A percentile compares a stretch with the other conserved stretches of the same genome.
These are phyloP conservation scores for Tetrapisispora fleetii DNA, from an alignment of 805 yeast species.

Conservation along the genomic window DNA sequence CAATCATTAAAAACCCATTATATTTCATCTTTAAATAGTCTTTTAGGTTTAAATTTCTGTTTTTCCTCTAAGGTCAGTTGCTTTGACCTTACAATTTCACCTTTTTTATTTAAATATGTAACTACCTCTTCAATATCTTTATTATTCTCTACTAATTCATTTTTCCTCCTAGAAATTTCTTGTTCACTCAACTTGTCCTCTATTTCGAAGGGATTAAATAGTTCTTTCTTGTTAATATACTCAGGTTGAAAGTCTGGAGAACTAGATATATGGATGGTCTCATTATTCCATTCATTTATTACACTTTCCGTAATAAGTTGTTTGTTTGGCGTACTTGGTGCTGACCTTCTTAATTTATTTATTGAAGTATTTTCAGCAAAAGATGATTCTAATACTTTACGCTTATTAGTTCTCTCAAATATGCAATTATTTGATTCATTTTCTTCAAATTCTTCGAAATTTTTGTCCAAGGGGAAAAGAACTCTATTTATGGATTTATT, in stretches of 20 bases:
- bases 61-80: slow-evolving; percentile 14
- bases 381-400: not conserved
- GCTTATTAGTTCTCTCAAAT: no score
- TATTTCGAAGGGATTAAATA: slow-evolving; percentile 14
- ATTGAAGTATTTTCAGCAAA: slow-evolving; percentile 4
- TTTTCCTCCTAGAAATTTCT: slow-evolving; percentile 9
- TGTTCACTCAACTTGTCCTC: slow-evolving; percentile 6
- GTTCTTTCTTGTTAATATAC: not conserved
- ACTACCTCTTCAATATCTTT: slow-evolving; percentile 18
- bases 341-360: slow-evolving; percentile 7
- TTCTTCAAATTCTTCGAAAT: not conserved
- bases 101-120: slow-evolving; percentile 29
- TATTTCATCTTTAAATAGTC: slow-evolving; percentile 11
- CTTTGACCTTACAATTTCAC: slow-evolving; percentile 23
- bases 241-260: slow-evolving; percentile 12
- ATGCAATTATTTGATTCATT: not conserved
- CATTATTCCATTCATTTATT: slow-evolving; percentile 26
- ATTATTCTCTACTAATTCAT: slow-evolving; percentile 10
- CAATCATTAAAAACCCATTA: not conserved
- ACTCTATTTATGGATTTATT: not conserved
- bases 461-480: not conserved
- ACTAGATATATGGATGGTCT: slow-evolving; percentile 3
- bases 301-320: slow-evolving; percentile 27
- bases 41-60: slow-evolving; percentile 22
- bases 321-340: slow-evolving; percentile 31